Evolutionary conservation across 345 rosid species (phyloP), one percentile per base, ranked within the genome.

Genomic region (Gossypium turneri): DNA sequence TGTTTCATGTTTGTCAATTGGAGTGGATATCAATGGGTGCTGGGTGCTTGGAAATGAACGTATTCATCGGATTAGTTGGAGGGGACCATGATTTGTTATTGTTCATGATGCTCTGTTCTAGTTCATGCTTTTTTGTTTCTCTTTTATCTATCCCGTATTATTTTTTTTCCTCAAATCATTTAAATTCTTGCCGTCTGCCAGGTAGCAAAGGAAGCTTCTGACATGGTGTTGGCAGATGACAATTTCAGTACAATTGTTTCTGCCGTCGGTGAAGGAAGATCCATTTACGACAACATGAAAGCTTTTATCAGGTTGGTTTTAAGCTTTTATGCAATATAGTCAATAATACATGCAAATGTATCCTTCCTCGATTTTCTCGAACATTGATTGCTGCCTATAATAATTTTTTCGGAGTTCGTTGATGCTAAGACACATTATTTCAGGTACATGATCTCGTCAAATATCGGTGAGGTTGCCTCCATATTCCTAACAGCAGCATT

Each of bases 121-220:
- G 67, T 57, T 70, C 34, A 7, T 70, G 44, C 11, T 29, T 74
- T 44, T 8, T 17, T 19, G 9, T 12, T 50, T 47, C 60, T 20
- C 34, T 2, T 12, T 50, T 17, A 50, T 59, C 47, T 0, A 25
- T 50, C 53, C 57, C 64, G 24, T 50, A 70, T 63, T 1, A 16
- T 38, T 48, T 16, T n/a, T 8, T 55, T n/a, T 2, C 19, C n/a
- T 17, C 12, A 22, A 72, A 20, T 73, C 9, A 7, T 71, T 75
- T 34, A 24, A 6, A 12, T 60, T 68, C 24, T 13, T 17, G 27
- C 59, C 51, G 10, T 34, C 59, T 76, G 51, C 9, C 84, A 90
- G 95, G 95, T 90, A 73, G 95, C 92, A 15, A 90, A 90, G 82
- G 92, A 90, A 84, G 92, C 95, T 67, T 88, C 95, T 17, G 95